phyloP scores from a whole-genome alignment of 257 asterid species.

The Haberlea rhodopensis region DNA sequence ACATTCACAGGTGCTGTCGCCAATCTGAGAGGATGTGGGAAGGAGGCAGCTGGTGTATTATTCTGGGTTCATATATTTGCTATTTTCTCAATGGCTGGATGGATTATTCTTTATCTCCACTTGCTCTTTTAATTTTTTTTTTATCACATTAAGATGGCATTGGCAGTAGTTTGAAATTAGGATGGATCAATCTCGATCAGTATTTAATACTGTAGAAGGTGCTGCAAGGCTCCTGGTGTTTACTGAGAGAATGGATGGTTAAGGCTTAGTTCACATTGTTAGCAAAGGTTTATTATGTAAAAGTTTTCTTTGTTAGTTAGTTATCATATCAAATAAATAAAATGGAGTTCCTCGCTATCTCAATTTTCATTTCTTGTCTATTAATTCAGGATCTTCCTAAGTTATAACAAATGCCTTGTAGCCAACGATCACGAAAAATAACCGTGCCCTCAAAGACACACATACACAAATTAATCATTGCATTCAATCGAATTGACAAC shows the following conservation, averaged over 20 bases:
- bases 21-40: slow-evolving; percentile 93
- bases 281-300: neutral
- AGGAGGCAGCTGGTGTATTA: slow-evolving; percentile 86
- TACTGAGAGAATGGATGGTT: no score
- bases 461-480: neutral
- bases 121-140: slow-evolving; percentile 55
- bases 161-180: neutral
- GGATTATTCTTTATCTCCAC: slow-evolving; percentile 88
- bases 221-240: neutral
- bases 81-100: slow-evolving; percentile 90
- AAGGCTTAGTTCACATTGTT: neutral
- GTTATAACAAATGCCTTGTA: neutral
- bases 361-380: neutral
- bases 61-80: slow-evolving; percentile 99
- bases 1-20: slow-evolving; percentile 88
- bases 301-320: neutral
- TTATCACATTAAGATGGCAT: neutral
- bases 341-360: neutral
- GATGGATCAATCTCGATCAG: neutral
- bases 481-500: neutral
- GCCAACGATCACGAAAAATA: neutral
- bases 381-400: neutral
- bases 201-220: neutral
- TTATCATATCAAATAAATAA: no score
- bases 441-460: neutral